Base-by-base conservation (phyloP, 2,329 filamentous ascomycete genomes). In the Aspergillus uvarum region DNA sequence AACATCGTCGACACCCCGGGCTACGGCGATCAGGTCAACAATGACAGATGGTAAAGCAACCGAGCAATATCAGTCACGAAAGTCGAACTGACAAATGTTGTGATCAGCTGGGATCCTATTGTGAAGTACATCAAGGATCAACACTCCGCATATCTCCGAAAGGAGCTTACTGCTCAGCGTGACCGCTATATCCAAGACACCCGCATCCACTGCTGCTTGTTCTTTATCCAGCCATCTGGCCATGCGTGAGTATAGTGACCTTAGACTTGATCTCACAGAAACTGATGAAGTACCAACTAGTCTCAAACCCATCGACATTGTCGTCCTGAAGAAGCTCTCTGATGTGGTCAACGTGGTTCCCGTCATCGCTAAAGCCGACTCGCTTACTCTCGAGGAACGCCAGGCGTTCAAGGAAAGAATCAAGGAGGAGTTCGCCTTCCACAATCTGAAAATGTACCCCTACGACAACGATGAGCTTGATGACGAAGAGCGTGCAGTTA, bases 101-200 rank as follows among this genome's bases (percentile, higher is more conserved):
- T 57, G 42, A 52, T 19, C 65, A 83, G 81, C 88, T 99, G 95
- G 95, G 95, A 99, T 77, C 95, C 95, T 65, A 99, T 99, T 78
- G 94, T 99, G 85, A 99, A 99, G 85, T 99, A 99, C 82, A 99
- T 99, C 86, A 99, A 99, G 86, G 95, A 99, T 81, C 95, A 99
- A 84, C 95, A 99, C 85, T 97, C 92, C 56, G 94, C 95, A 73
- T 99, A 98, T 83, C 88, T 99, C 71, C 91, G 95, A 80, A 99
- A 99, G 86, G 95, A 99, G 81, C 92, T 99, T 74, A 98, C 95
- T 58, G 95, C 95, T 69, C 95, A 99, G 85, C 91, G 95, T 81
- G 95, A 99, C 82, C 90, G 95, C 74, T 99, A 99, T 80, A 97
- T 99, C 70, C 94, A 96, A 83, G 95, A 99, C 81, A 99, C 95